These are phyloP conservation scores for Lanmaoa pseudosensibilis DNA, from an alignment of 768 basidiomycete species.

Conservation along the genomic window DNA sequence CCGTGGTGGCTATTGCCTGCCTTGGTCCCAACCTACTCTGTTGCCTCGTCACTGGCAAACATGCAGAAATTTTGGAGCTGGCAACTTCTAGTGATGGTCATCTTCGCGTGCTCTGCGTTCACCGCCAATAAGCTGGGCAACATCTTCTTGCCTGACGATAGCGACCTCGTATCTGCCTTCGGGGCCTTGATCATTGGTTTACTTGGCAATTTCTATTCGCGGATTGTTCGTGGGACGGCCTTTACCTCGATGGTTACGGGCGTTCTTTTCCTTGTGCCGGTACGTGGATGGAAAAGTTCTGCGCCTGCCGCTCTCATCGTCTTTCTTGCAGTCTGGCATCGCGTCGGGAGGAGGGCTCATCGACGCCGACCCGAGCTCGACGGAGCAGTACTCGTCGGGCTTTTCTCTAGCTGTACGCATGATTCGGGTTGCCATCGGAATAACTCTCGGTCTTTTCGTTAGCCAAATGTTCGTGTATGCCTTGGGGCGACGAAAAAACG, in stretches of 20 bases:
- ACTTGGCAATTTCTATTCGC: conserved; percentile 81
- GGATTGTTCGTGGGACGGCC: conserved; percentile 73
- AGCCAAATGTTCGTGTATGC: conserved; percentile 77
- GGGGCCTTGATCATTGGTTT: conserved; percentile 78
- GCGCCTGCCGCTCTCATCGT: conserved; percentile 15
- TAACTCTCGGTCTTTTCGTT: conserved; percentile 81
- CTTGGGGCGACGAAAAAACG: conserved; percentile 70
- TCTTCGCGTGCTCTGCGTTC: conserved; percentile 78
- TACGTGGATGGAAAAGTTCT: conserved; percentile 39
- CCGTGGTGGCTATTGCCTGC: conserved; percentile 82
- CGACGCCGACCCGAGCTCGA: conserved; percentile 50
- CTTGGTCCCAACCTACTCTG: conserved; percentile 76
- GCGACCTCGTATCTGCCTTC: conserved; percentile 74
- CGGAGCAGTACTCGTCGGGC: conserved; percentile 64
- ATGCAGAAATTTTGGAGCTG: conserved; percentile 69
- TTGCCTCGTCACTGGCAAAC: conserved; percentile 72
- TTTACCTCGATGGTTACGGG: conserved; percentile 92
- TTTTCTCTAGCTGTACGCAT: conserved; percentile 79
- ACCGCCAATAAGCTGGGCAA: conserved; percentile 67
- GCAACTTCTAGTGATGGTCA: conserved; percentile 76
- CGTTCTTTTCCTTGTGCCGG: conserved; percentile 88
- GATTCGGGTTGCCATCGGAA: conserved; percentile 82
- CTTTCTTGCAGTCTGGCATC: conserved; percentile 59
- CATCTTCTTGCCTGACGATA: conserved; percentile 59
- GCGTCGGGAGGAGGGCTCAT: conserved; percentile 73